Evolutionary conservation across 208 protist species (phyloP).

Genomic region (Leishmania gerbilli): DNA sequence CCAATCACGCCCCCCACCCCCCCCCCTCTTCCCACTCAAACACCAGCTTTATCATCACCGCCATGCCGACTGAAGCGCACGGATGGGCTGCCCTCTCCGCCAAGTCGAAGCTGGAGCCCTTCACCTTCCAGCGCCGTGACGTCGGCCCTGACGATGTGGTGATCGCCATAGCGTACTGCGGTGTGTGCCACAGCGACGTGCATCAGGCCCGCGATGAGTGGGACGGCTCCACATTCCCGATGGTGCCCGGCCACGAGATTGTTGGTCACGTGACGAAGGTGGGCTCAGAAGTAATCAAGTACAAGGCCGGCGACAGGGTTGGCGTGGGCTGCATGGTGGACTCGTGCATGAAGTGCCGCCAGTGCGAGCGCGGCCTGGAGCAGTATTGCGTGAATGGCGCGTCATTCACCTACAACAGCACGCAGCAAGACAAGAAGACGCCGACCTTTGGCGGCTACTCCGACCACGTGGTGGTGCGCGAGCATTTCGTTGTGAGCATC

Average conservation of each 20-base stretch:
- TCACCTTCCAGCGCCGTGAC: slow-evolving; percentile 48
- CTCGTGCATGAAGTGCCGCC: slow-evolving; percentile 68
- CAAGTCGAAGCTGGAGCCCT: slow-evolving; percentile 54
- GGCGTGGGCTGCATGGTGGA: slow-evolving; percentile 91
- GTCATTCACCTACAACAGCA: slow-evolving; percentile 63
- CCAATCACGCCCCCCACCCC: background rate
- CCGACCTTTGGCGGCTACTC: slow-evolving; percentile 68
- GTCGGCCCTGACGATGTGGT: slow-evolving; percentile 54
- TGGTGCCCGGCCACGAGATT: slow-evolving; percentile 88
- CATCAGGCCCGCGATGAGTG: slow-evolving; percentile 80
- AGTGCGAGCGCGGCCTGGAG: slow-evolving; percentile 71
- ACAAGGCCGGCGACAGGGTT: slow-evolving; percentile 82
- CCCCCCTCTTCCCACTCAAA: background rate
- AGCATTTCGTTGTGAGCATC: slow-evolving; percentile 72
- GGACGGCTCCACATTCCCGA: slow-evolving; percentile 57
- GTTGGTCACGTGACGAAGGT: slow-evolving; percentile 73
- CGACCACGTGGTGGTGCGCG: slow-evolving; percentile 67
- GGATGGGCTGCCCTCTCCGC: slow-evolving; percentile 44
- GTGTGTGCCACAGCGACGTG: slow-evolving; percentile 87
- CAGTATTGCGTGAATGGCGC: slow-evolving; percentile 70
- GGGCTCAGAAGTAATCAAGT: slow-evolving; percentile 65
- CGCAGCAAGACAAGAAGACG: slow-evolving; percentile 37
- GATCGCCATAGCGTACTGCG: slow-evolving; percentile 72
- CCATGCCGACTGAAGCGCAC: slow-evolving; percentile 53
- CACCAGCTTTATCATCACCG: background rate